Evolutionary conservation across 2,329 filamentous ascomycete species (phyloP), one percentile per base, ranked within the genome.

Genomic region (Didymella segeticola): DNA sequence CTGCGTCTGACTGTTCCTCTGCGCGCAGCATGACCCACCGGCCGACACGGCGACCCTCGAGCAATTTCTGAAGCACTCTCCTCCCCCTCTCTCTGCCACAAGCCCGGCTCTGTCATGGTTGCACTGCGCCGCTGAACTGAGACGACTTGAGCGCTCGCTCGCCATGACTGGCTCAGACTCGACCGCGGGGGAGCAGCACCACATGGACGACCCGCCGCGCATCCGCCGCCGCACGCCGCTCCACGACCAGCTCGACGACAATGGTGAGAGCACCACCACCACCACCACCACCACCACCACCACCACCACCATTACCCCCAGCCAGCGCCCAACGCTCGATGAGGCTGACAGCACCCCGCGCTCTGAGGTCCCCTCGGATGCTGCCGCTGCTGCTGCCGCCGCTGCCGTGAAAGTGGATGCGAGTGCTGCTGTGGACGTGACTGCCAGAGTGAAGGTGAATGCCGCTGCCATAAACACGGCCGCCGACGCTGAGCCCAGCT

Each of bases 331-430:
- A 20, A 38, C 54, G 41, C 56, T 56, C 48, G 67, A 67, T 30
- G 68, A 75, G 49, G 58, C 65, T 29, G 75, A 76, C 64, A 68
- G 63, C 57, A 78, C 76, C 12, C 74, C 75, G 41, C 72, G 75
- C 51, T 76, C 75, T 5, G 77, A 77, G 61, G 57, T 71, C 39
- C 75, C 75, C 46, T 71, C 66, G 38, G 67, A 69, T n/a, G 53
- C 59, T 33, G 47, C 64, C 48, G 60, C 60, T 39, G 60, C 64
- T 27, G 53, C 56, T 19, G 53, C 60, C 30, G 47, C 64, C 46
- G 58, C n/a, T n/a, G n/a, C n/a, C n/a, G n/a, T n/a, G n/a, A n/a
- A n/a, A n/a, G n/a, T n/a, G n/a, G n/a, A n/a, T n/a, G n/a, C n/a
- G n/a, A n/a, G n/a, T n/a, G n/a, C n/a, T n/a, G n/a, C n/a, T n/a